phyloP scores from a whole-genome alignment of 805 yeast species.

The Lachancea sp. region DNA sequence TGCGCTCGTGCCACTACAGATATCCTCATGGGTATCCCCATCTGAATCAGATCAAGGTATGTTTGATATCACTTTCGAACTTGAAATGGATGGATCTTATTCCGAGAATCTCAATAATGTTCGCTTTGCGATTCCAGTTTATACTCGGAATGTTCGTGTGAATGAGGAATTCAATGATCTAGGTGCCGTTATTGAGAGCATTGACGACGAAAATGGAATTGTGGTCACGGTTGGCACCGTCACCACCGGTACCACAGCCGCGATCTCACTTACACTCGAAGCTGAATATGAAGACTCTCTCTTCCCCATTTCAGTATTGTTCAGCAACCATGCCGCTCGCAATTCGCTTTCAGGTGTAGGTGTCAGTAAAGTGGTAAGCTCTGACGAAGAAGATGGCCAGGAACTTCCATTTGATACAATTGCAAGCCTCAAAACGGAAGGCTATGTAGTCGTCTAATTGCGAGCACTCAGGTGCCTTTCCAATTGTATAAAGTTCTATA shows the following conservation, averaged over 20 bases:
- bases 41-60: slow-evolving; percentile 48
- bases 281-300: slow-evolving; percentile 73
- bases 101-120: slow-evolving; percentile 45
- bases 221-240: slow-evolving; percentile 54
- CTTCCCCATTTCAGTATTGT: slow-evolving; percentile 79
- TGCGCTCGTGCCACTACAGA: slow-evolving; percentile 52
- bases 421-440: slow-evolving; percentile 51
- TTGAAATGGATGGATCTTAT: slow-evolving; percentile 55
- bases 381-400: slow-evolving; percentile 41
- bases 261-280: slow-evolving; percentile 72
- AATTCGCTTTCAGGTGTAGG: slow-evolving; percentile 61
- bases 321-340: slow-evolving; percentile 43
- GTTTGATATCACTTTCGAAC: slow-evolving; percentile 79
- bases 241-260: slow-evolving; percentile 51
- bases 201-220: slow-evolving; percentile 58
- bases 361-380: slow-evolving; percentile 50
- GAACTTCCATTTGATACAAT: slow-evolving; percentile 67
- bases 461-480: neutral
- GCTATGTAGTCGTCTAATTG: slow-evolving; percentile 41
- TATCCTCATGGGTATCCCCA: slow-evolving; percentile 79
- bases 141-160: slow-evolving; percentile 48
- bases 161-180: slow-evolving; percentile 43
- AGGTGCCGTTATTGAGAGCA: slow-evolving; percentile 50
- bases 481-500: slow-evolving; percentile 1
- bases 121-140: slow-evolving; percentile 56